These are phyloP conservation scores for Yamadazyma scolyti DNA, from an alignment of 805 yeast genomes.

Conservation along the genomic window DNA sequence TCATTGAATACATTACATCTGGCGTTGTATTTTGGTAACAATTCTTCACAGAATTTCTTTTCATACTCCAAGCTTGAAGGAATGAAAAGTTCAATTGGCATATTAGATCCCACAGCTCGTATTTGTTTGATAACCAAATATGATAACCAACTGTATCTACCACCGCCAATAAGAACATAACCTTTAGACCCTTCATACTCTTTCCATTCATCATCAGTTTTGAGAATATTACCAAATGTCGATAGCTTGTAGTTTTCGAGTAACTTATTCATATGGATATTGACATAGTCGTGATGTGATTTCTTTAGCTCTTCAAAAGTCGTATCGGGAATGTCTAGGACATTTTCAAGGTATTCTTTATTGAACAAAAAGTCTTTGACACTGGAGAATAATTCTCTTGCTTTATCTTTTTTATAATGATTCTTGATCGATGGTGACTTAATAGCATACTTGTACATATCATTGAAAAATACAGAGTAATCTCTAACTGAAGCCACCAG, in stretches of 20 bases:
- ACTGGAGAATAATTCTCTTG: constrained; percentile 39
- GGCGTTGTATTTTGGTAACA: constrained; percentile 43
- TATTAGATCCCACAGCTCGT: constrained; percentile 38
- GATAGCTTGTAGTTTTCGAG: constrained; percentile 20
- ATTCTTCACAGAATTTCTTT: constrained; percentile 38
- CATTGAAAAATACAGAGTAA: constrained; percentile 28
- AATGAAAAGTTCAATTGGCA: constrained; percentile 51
- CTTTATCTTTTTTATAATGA: constrained; percentile 40
- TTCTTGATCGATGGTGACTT: constrained; percentile 36
- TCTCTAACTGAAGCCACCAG: constrained; percentile 16
- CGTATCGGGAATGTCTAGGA: constrained; percentile 37
- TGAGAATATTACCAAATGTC: constrained; percentile 33
- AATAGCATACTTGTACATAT: constrained; percentile 32
- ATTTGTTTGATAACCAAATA: constrained; percentile 46
- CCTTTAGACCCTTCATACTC: constrained; percentile 30
- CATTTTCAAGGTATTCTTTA: constrained; percentile 41
- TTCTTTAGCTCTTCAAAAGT: constrained; percentile 30
- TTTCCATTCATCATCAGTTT: constrained; percentile 38
- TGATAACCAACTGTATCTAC: constrained; percentile 48
- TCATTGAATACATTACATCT: constrained; percentile 43
- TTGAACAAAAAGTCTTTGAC: constrained; percentile 42
- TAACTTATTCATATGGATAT: constrained; percentile 25
- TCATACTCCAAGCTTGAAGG: constrained; percentile 45
- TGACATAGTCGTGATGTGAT: constrained; percentile 34
- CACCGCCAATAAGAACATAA: constrained; percentile 53